Evolutionary conservation across 2,329 filamentous ascomycete species (phyloP), one percentile per base, ranked within the genome.

Genomic region (Ceratocystiopsis sp.): DNA sequence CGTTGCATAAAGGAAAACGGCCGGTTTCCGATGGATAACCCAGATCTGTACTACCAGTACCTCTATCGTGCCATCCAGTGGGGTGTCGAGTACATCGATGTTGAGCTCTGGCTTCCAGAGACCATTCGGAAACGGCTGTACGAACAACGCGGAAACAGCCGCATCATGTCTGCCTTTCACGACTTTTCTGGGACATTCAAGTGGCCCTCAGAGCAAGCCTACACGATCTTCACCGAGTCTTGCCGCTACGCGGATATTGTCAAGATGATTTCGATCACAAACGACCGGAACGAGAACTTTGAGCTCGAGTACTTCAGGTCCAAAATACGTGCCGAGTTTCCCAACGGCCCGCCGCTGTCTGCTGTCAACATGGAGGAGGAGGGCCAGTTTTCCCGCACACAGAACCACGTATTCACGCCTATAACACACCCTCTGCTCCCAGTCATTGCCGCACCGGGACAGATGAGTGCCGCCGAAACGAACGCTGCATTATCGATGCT

Each of bases 91-190:
- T 93, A 93, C 56, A 80, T 93, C 48, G 84, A 93, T 54, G 84
- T 93, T 42, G 84, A 93, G 62, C 63, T 93, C 35, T 91, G 84
- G 82, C 69, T 93, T 35, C 84, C 84, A 1, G 83, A 87, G 56
- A 65, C 73, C 8, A 83, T 93, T 44, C 69, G 84, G 48, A 68
- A 68, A 48, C 69, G 66, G 46, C 61, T 93, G 11, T 80, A 75
- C 42, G 73, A 80, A 51, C 69, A 73, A 43, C 79, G 80, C 50
- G 84, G 84, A 2, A 82, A 77, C 59, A 89, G 80, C 54, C 80
- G 79, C 50, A 85, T 93, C 59, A 86, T 93, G 65, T 89, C 84
- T n/a, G 84, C 85, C 13, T 91, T 89, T 54, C 85, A 93, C 57
- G 84, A 91, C 62, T 89, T 89, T 54, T 86, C 83, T 0, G 82